These are phyloP conservation scores for Scutellaria baicalensis DNA, from an alignment of 257 asterid species.

Conservation along the genomic window DNA sequence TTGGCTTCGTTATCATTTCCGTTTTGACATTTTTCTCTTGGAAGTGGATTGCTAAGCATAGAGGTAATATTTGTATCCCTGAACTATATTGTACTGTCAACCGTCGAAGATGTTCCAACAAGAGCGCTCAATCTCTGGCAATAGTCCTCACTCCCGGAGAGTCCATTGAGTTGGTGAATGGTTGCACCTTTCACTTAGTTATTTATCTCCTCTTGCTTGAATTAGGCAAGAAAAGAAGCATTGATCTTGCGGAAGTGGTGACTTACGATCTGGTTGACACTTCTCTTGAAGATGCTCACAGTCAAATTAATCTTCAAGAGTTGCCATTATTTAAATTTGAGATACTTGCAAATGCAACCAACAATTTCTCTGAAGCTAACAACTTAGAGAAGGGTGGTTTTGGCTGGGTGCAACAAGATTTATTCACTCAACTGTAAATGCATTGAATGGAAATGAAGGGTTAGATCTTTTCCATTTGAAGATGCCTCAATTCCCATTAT, in stretches of 20 bases:
- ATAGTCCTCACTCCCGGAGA: no score
- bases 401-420: conserved; percentile 22
- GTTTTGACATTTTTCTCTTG: conserved; percentile 14
- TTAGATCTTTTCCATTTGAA: no score
- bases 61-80: conserved; percentile 25
- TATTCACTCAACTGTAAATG: neutral
- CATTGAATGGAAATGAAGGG: no score
- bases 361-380: conserved; percentile 28
- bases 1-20: conserved; percentile 9
- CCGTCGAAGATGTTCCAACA: no score
- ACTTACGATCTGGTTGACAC: neutral
- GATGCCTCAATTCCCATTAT: no score
- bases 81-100: no score
- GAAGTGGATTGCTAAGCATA: conserved; percentile 27
- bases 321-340: conserved; percentile 34
- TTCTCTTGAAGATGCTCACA: conserved; percentile 13
- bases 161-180: neutral
- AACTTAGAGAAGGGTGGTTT: conserved; percentile 63
- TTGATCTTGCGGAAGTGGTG: neutral
- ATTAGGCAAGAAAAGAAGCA: conserved; percentile 14
- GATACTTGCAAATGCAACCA: conserved; percentile 38
- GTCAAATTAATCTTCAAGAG: conserved; percentile 27
- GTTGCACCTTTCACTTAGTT: neutral
- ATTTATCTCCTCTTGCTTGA: neutral
- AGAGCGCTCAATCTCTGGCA: no score